Evolutionary conservation across 2,329 filamentous ascomycete genomes (phyloP), one percentile per base, ranked within the genome.

Genomic region (Neophaeococcomyces aloes): DNA sequence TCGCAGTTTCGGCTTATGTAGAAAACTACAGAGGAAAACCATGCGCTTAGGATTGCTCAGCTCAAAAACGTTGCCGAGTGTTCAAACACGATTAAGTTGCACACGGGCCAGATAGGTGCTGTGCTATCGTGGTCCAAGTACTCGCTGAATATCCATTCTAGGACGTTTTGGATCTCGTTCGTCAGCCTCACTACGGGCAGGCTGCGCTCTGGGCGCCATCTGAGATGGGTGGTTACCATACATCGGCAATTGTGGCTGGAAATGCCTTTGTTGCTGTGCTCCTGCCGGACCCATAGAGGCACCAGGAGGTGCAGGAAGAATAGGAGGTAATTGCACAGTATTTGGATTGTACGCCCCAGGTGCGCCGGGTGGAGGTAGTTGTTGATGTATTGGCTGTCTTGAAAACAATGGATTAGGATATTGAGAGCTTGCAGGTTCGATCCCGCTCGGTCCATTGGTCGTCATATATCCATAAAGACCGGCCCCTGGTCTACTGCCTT

Each of bases 71-170:
- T 5, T 27, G 5, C 23, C 5, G 10, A 27, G 10, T 27, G 5
- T 27, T 27, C 10, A n/a, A 6, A 27, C 23, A 27, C 5, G 10
- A 27, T 27, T 27, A 10, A 10, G 23, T 6, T 27, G 23, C 10
- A 10, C 10, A 10, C 23, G 10, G 23, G 10, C 23, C 32, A 35
- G 15, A 10, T 14, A 17, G 11, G 32, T 3, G 11, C 14, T 35
- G 30, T 15, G 25, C 23, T 42, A 30, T 10, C 30, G 19, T 17
- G 53, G 54, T 21, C 51, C 53, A 3, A 56, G 37, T 18, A 56
- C 55, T 2, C 50, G 48, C 35, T 51, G 42, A 27, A 56, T 54
- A 32, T 56, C 54, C 54, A 55, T 55, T 36, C 50, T 54, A 8
- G 53, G 53, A 32, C 54, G 45, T 46, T 56, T 56, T 15, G 54